Percentiles rank a stretch among this genome's conserved stretches.
phyloP scores from a whole-genome alignment of 768 basidiomycete genomes.

The Mycena vitilis region DNA sequence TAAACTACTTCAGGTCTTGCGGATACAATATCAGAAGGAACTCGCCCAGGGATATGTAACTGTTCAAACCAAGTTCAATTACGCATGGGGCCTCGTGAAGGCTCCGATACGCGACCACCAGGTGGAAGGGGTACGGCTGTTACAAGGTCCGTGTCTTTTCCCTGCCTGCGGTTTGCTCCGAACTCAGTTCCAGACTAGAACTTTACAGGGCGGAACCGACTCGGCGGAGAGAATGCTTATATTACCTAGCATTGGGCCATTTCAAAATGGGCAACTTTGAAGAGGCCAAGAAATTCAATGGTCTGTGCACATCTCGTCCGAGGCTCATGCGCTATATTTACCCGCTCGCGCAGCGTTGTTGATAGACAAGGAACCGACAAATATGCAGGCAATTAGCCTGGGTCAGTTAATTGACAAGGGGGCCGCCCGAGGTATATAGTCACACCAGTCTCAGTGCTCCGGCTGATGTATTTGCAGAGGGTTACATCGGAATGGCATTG shows the following conservation, averaged over 20 bases:
- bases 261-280: conserved; percentile 97
- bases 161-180: neutral
- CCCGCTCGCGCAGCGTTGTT: conserved; percentile 69
- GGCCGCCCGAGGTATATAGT: conserved; percentile 77
- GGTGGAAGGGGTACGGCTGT: conserved; percentile 88
- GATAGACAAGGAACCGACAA: conserved; percentile 91
- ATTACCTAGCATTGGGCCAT: conserved; percentile 95
- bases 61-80: conserved; percentile 97
- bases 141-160: conserved; percentile 75
- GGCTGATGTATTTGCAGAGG: conserved; percentile 65
- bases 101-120: conserved; percentile 87
- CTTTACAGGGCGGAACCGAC: conserved; percentile 90
- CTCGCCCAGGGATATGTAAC: conserved; percentile 85
- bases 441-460: neutral
- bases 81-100: conserved; percentile 96
- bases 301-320: conserved; percentile 60
- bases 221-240: conserved; percentile 93
- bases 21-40: conserved; percentile 91
- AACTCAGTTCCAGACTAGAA: conserved; percentile 60
- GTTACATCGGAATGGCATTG: conserved; percentile 98
- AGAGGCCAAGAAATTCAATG: conserved; percentile 92
- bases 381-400: conserved; percentile 92
- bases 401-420: conserved; percentile 87
- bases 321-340: conserved; percentile 7
- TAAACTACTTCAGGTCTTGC: conserved; percentile 70